Base-by-base conservation (phyloP, 306 rosid species). In the Albizia julibrissin region DNA sequence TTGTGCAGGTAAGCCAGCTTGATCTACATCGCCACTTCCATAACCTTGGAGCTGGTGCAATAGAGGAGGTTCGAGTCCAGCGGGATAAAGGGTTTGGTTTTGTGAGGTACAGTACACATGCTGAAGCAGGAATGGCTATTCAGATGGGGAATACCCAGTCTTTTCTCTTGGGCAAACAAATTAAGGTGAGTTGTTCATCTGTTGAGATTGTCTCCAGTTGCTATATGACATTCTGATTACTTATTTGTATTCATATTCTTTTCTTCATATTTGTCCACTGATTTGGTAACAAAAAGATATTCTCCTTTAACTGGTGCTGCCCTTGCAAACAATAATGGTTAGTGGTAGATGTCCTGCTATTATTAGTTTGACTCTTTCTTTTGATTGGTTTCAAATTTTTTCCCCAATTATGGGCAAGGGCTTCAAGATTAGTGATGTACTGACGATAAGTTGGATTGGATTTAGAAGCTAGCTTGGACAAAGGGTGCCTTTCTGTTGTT, bases 1-100 rank as follows among this genome's bases (percentile, higher is more conserved):
- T 71, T 54, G 66, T 80, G 42, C 90, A 95, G 99, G 95, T 84
- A 69, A 82, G 92, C 44, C 99, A 95, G 82, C 87, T 90, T 61
- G 97, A 95, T 87, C 95, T 95, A 73, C 99, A 95, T 81, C 93
- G 97, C 29, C 95, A 93, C 85, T 95, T 95, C 80, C 90, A 95
- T 82, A 12, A 87, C 70, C 94, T 95, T 85, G 98, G 99, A 74
- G 97, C 97, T 87, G 99, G 99, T 39, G 92, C 90, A 29, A 89
- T 95, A 58, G 99, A 95, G 89, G 99, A 95, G 89, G 97, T 95
- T 12, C 92, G 99, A 50, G 89, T 95, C 69, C 99, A 95, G 87
- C 97, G 97, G 37, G 99, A 95, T 64, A 95, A 95, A 78, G 99
- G 99, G 50, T 95, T 95, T 89, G 99, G 99, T 73, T 95, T 95